These are phyloP conservation scores for Russula virescens DNA, from an alignment of 768 basidiomycete genomes.

Conservation along the genomic window DNA sequence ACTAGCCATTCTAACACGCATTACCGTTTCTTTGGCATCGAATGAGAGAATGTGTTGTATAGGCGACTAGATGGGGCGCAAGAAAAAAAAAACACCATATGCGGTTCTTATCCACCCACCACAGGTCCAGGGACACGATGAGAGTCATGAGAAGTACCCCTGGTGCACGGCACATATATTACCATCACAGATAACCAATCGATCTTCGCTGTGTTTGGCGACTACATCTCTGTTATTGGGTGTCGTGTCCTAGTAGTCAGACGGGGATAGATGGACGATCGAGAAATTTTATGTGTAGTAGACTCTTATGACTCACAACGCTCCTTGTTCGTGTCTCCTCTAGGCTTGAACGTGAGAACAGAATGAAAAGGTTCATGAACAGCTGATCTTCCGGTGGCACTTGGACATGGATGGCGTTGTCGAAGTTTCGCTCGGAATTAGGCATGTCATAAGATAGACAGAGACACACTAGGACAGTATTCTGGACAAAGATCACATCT, in stretches of 20 bases:
- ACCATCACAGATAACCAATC: too few species aligned
- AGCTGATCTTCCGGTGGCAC: too few species aligned
- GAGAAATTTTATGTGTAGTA: neutral
- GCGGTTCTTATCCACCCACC: neutral
- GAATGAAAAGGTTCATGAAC: too few species aligned
- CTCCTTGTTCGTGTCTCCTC: neutral
- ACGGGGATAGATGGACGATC: too few species aligned
- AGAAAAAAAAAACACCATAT: neutral
- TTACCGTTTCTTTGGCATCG: neutral
- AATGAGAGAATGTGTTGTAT: neutral
- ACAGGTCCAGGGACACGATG: neutral
- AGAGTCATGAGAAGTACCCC: neutral
- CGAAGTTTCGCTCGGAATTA: neutral
- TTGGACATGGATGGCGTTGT: too few species aligned
- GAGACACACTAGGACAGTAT: neutral
- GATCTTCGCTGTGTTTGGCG: neutral
- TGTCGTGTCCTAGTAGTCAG: too few species aligned
- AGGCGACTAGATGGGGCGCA: neutral
- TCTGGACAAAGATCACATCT: neutral
- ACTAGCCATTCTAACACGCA: neutral
- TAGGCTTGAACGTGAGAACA: neutral
- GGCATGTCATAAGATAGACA: neutral
- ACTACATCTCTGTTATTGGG: neutral
- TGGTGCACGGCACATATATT: neutral
- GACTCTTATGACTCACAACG: neutral